A percentile compares a stretch with the other conserved stretches of the same genome.
phyloP scores from a whole-genome alignment of 225 moss, liverwort and hornwort species.

The Pseudisothecium myosuroides region DNA sequence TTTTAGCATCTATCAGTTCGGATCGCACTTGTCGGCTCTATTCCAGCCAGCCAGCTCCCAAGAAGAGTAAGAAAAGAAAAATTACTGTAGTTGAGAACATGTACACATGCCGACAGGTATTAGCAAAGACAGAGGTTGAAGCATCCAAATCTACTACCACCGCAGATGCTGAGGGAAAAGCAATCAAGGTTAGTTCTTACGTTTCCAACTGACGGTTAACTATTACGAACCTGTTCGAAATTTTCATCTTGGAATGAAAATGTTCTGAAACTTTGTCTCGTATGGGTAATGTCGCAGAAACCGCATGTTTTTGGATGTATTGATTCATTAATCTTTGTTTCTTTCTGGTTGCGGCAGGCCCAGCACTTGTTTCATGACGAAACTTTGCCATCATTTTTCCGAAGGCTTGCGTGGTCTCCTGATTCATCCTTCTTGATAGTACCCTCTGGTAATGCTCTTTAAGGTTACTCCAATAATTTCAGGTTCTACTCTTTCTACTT shows the following conservation, averaged over 20 bases:
- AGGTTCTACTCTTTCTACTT: not conserved
- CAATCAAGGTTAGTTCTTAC: conserved; percentile 8
- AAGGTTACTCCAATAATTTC: not conserved
- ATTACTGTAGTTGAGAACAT: conserved; percentile 3
- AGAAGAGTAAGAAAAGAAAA: conserved; percentile 51
- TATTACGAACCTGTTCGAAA: not conserved
- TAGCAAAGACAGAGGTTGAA: conserved; percentile 41
- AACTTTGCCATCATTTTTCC: conserved; percentile 91
- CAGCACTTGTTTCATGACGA: conserved; percentile 87
- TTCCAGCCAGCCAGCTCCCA: conserved; percentile 28
- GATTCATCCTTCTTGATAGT: conserved; percentile 83
- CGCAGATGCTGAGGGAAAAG: conserved; percentile 15
- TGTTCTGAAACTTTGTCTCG: not conserved
- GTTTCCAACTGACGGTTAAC: not conserved
- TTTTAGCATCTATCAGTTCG: conserved; percentile 75
- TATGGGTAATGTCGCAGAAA: not conserved
- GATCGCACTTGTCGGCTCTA: conserved; percentile 97
- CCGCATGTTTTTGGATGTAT: not conserved
- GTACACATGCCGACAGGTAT: conserved; percentile 53
- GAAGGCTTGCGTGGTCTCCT: conserved; percentile 92
- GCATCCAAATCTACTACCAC: conserved; percentile 4
- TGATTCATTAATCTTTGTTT: not conserved
- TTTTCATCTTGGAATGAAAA: not conserved
- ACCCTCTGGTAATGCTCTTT: conserved; percentile 49
- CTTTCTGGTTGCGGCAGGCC: conserved; percentile 10